These are phyloP conservation scores for Solanum hybrid DNA, from an alignment of 305 asterid species.

Conservation along the genomic window DNA sequence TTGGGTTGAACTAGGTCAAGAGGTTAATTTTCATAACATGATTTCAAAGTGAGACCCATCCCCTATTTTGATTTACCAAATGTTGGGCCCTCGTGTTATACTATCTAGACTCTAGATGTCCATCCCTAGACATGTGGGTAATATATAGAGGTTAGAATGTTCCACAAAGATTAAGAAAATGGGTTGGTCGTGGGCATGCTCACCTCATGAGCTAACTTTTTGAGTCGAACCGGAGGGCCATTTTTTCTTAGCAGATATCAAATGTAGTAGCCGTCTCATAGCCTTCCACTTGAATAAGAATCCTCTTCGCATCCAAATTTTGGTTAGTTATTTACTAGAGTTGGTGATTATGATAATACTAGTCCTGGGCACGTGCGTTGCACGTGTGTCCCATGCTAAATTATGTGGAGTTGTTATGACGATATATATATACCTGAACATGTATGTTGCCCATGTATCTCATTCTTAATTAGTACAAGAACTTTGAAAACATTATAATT, in stretches of 20 bases:
- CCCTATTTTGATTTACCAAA: neutral
- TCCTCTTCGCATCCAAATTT: neutral
- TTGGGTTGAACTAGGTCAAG: neutral
- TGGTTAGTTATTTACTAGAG: neutral
- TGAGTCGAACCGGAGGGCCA: neutral
- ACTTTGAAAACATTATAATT: no score
- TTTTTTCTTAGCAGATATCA: neutral
- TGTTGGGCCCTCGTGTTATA: neutral
- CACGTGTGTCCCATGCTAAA: no score
- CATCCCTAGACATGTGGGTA: neutral
- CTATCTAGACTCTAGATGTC: neutral
- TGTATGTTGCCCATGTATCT: no score
- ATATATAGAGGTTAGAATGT: neutral
- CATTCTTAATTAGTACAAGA: no score
- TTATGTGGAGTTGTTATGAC: no score
- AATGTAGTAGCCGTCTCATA: neutral
- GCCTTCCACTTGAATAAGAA: neutral
- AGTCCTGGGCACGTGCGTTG: no score
- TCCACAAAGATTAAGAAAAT: neutral
- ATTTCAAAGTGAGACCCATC: neutral
- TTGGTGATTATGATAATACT: neutral
- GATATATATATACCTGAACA: no score
- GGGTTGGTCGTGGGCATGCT: neutral
- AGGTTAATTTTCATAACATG: neutral
- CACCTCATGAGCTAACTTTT: neutral